Base-by-base conservation (phyloP, 352 stramenopile genomes). In the Globisporangium radiosum region DNA sequence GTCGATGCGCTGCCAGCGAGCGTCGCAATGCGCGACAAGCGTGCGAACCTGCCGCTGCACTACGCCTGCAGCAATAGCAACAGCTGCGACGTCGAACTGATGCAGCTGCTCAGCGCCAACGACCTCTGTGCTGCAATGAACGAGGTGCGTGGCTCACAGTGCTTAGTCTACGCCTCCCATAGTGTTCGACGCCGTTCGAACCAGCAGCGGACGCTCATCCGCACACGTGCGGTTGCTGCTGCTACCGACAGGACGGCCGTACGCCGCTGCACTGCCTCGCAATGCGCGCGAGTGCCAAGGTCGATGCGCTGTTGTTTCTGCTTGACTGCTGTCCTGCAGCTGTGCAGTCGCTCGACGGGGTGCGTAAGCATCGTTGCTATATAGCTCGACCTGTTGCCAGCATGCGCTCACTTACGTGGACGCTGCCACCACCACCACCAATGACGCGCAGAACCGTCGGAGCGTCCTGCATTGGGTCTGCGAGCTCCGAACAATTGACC, bases 381-480 rank as follows among this genome's bases (percentile, higher is more conserved):
- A 25, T 25, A 25, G 25, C 25, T 25, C 25, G 25, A 25, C 25
- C 25, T 33, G 25, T 33, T 33, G 25, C 25, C 25, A 33, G 25
- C 25, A 33, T 33, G 25, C 25, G 25, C 25, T 33, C 25, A 33
- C 25, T 33, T 33, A 33, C 25, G 2, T 33, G 25, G 25, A 3
- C 25, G 25, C 25, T 33, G 25, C 25, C 25, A 33, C 25, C 25
- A 33, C 25, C 25, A 33, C 25, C 25, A 33, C 1, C 25, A 33
- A 33, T 2, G 43, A 4, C 11, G 17, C 63, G 15, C n/a, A 86
- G 76, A 65, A 70, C 14, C 69, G 69, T 14, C 69, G 78, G n/a
- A 81, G 66, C 38, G 60, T 79, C 37, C 52, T 90, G 3, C 81
- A 90, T 40, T 88, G 72, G 75, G 47, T 81, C 15, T 87, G 78